Percentiles rank a stretch among this genome's conserved stretches.
phyloP scores from a whole-genome alignment of 345 rosid genomes.

The Gossypium mustelinum region DNA sequence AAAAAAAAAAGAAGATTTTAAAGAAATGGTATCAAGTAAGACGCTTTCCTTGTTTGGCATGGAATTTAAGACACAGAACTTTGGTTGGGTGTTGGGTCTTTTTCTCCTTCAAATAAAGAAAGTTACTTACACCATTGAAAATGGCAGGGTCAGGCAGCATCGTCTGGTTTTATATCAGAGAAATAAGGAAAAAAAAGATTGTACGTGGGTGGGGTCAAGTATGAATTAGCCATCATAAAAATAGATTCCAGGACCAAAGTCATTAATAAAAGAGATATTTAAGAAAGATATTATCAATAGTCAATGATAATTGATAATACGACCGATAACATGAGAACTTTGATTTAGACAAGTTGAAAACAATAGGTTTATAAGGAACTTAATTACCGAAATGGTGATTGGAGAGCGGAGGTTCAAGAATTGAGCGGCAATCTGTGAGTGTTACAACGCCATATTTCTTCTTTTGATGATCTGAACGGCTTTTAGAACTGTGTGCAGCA shows the following conservation, averaged over 20 bases:
- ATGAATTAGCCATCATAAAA: slow-evolving; percentile 3
- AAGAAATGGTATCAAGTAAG: not conserved
- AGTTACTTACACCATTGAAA: not conserved
- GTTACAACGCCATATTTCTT: slow-evolving; percentile 30
- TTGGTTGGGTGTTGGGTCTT: not conserved
- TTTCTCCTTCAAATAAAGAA: not conserved
- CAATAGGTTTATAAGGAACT: not conserved
- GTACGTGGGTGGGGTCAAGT: not conserved
- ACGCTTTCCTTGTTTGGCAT: not conserved
- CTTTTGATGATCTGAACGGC: slow-evolving; percentile 6
- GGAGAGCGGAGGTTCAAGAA: slow-evolving; percentile 38
- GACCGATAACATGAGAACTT: not conserved
- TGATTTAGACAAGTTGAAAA: not conserved
- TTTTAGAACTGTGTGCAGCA: slow-evolving; percentile 17
- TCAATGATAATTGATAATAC: no score
- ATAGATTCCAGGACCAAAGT: not conserved
- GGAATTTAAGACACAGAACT: not conserved
- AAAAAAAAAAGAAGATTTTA: not conserved
- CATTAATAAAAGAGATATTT: not conserved
- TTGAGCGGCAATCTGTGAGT: slow-evolving; percentile 31
- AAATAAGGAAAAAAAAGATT: not conserved
- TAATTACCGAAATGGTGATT: slow-evolving; percentile 30
- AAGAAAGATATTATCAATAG: not conserved
- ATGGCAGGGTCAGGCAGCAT: not conserved
- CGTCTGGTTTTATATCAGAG: not conserved